phyloP scores from a whole-genome alignment of 345 rosid species.

The Conringia planisiliqua region DNA sequence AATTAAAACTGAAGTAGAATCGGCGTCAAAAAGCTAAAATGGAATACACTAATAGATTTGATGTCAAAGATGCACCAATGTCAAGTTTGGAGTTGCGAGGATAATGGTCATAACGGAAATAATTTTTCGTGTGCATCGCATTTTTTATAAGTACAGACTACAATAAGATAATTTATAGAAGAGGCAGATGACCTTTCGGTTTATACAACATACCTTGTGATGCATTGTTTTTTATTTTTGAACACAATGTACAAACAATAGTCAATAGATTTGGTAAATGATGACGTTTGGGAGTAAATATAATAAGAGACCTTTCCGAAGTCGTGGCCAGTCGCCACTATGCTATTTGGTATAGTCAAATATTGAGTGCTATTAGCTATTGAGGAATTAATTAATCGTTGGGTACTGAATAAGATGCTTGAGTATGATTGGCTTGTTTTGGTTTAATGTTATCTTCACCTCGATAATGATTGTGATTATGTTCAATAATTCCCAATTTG shows the following conservation, averaged over 20 bases:
- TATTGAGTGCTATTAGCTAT: background rate
- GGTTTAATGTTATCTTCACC: slow-evolving; percentile 7
- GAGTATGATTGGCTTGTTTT: background rate
- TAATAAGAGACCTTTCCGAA: background rate
- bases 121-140: too few species aligned
- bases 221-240: background rate
- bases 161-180: background rate
- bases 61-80: too few species aligned
- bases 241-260: background rate
- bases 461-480: slow-evolving; percentile 4
- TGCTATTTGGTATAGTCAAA: slow-evolving; percentile 2
- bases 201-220: background rate
- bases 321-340: slow-evolving; percentile 4
- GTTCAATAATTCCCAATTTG: background rate
- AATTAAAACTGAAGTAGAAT: too few species aligned
- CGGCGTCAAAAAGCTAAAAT: too few species aligned
- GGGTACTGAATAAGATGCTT: background rate
- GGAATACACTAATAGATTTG: too few species aligned
- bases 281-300: background rate
- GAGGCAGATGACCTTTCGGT: background rate
- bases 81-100: too few species aligned
- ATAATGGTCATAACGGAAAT: too few species aligned
- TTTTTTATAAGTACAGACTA: too few species aligned
- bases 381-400: background rate
- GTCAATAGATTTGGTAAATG: slow-evolving; percentile 18